phyloP scores from a whole-genome alignment of 1,284 basidiomycete genomes.

The Leccinum solheimii region DNA sequence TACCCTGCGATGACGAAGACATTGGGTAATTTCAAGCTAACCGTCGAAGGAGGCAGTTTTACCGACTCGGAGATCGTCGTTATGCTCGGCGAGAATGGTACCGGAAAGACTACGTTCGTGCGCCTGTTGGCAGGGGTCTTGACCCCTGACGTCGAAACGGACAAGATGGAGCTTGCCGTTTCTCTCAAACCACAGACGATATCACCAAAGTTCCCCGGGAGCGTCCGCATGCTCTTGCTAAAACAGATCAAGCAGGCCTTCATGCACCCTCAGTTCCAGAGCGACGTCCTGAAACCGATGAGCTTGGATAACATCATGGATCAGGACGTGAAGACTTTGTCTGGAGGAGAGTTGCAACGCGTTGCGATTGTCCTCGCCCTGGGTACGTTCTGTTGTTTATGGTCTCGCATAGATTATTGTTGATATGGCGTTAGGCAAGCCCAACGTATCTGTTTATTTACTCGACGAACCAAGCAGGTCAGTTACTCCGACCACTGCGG shows the following conservation, averaged over 20 bases:
- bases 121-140: conserved; percentile 71
- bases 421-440: conserved; percentile 52
- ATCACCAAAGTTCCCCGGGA: conserved; percentile 93
- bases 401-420: not conserved
- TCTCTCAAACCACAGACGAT: conserved; percentile 97
- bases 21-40: conserved; percentile 89
- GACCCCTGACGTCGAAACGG: conserved; percentile 75
- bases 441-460: conserved; percentile 82
- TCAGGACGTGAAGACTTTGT: not conserved
- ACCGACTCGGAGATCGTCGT: conserved; percentile 98
- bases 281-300: conserved; percentile 97
- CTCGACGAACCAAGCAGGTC: conserved; percentile 83
- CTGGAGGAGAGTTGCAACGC: conserved; percentile 46
- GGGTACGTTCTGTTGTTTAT: conserved; percentile 42
- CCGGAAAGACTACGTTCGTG: conserved; percentile 96
- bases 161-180: conserved; percentile 78
- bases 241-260: conserved; percentile 93
- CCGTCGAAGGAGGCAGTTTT: conserved; percentile 84
- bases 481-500: conserved; percentile 9
- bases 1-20: conserved; percentile 98
- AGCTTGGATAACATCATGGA: conserved; percentile 86
- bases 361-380: conserved; percentile 92
- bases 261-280: conserved; percentile 97
- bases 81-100: conserved; percentile 77
- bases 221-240: conserved; percentile 87